Evolutionary conservation across 768 basidiomycete species (phyloP).

Genomic region (Cytidiella melzeri): DNA sequence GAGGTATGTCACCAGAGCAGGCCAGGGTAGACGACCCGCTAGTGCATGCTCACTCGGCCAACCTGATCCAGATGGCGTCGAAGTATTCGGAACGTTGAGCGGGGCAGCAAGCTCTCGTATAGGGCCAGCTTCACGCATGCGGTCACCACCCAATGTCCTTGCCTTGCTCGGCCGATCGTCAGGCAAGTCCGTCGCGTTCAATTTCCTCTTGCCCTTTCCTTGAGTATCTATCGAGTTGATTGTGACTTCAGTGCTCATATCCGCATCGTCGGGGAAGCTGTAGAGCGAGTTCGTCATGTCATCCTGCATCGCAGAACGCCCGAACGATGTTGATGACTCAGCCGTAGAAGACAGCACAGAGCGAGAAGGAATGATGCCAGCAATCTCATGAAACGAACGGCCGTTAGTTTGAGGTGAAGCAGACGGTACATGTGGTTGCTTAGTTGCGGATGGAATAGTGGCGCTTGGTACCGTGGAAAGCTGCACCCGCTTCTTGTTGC

Average conservation of each 20-base stretch:
- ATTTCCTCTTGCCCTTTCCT: conserved; percentile 47
- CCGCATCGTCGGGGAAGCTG: conserved; percentile 8
- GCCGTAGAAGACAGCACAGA: conserved; percentile 3
- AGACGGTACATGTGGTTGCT: conserved; percentile 10
- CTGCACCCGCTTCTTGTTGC: conserved; percentile 52
- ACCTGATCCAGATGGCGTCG: conserved; percentile 13
- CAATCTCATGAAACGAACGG: conserved; percentile 15
- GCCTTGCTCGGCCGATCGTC: conserved; percentile 33
- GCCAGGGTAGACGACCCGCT: conserved; percentile 42
- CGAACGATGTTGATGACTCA: neutral
- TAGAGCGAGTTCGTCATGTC: conserved; percentile 1
- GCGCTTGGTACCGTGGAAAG: conserved; percentile 30
- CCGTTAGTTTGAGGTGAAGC: conserved; percentile 6
- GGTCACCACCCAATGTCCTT: conserved; percentile 67
- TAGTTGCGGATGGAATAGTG: conserved; percentile 30
- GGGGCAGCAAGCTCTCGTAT: conserved; percentile 46
- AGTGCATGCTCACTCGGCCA: conserved; percentile 10
- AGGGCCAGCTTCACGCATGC: conserved; percentile 41
- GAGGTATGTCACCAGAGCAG: conserved; percentile 30
- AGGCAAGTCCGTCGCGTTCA: conserved; percentile 34
- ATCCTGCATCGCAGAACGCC: neutral
- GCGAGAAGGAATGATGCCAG: conserved; percentile 10
- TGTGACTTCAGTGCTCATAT: conserved; percentile 51
- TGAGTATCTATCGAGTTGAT: conserved; percentile 31
- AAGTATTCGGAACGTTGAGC: neutral